These are phyloP conservation scores for Harringtonia lauricola DNA, from an alignment of 2,329 filamentous ascomycete genomes.

Conservation along the genomic window DNA sequence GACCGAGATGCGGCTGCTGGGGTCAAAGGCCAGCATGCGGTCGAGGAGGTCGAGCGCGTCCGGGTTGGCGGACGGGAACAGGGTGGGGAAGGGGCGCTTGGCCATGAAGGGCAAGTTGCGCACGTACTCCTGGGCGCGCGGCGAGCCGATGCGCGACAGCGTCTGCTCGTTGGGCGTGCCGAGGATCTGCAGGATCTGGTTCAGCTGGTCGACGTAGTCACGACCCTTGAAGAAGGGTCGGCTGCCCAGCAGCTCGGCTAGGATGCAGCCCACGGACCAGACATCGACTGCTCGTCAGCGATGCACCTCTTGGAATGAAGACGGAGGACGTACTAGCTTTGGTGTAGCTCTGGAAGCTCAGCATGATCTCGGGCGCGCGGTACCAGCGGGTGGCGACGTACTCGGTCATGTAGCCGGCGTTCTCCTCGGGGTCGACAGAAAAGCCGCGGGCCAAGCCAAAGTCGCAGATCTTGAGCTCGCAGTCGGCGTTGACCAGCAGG, in stretches of 20 bases:
- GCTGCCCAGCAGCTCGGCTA: slow-evolving; percentile 89
- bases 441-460: slow-evolving; percentile 95
- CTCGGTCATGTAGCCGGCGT: slow-evolving; percentile 98
- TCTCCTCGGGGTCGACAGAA: slow-evolving; percentile 94
- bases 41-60: slow-evolving; percentile 92
- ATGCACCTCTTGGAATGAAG: too few relatives aligned
- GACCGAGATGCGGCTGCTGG: slow-evolving; percentile 82
- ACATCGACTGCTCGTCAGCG: slow-evolving; percentile 65
- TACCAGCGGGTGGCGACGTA: slow-evolving; percentile 98
- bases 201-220: slow-evolving; percentile 98
- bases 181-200: slow-evolving; percentile 97
- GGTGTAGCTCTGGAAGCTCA: slow-evolving; percentile 99
- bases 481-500: slow-evolving; percentile 94
- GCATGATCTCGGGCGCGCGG: slow-evolving; percentile 92
- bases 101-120: slow-evolving; percentile 92
- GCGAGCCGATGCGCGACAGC: slow-evolving; percentile 83
- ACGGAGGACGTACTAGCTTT: slow-evolving; percentile 85
- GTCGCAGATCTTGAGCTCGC: slow-evolving; percentile 98
- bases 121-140: slow-evolving; percentile 94
- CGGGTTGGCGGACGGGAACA: slow-evolving; percentile 92
- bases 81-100: slow-evolving; percentile 76
- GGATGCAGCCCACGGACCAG: slow-evolving; percentile 97
- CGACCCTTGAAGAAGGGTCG: slow-evolving; percentile 98
- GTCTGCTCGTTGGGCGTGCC: slow-evolving; percentile 96
- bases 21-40: slow-evolving; percentile 96